These are phyloP conservation scores for Pythium guiyangense DNA, from an alignment of 352 stramenopile species.

Conservation along the genomic window DNA sequence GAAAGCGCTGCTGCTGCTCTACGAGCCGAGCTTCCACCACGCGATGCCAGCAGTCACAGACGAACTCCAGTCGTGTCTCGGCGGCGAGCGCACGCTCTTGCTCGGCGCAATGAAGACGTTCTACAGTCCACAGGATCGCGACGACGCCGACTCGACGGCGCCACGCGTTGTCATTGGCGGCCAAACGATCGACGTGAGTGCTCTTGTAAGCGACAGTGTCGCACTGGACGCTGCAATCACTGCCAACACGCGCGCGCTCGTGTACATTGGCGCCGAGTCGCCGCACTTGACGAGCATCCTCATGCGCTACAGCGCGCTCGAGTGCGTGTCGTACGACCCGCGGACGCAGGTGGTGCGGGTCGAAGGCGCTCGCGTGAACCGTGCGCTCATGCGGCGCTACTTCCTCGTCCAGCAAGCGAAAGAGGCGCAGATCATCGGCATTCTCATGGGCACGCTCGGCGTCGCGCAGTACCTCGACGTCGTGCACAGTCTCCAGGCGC, in stretches of 20 bases:
- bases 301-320: constrained; percentile 62
- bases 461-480: constrained; percentile 91
- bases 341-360: constrained; percentile 31
- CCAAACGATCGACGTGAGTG: constrained; percentile 44
- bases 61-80: constrained; percentile 28
- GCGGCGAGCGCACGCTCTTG: constrained; percentile 37
- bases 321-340: constrained; percentile 76
- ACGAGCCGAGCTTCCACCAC: constrained; percentile 90
- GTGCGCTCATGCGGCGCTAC: constrained; percentile 60
- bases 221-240: constrained; percentile 24
- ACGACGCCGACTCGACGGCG: background rate
- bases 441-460: constrained; percentile 95
- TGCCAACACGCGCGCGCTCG: constrained; percentile 32
- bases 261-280: constrained; percentile 78
- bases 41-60: constrained; percentile 48
- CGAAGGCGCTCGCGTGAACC: constrained; percentile 64
- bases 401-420: constrained; percentile 92
- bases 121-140: constrained; percentile 33
- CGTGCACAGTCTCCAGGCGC: constrained; percentile 79
- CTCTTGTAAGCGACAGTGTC: too few species aligned
- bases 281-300: constrained; percentile 81
- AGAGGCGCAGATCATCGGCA: constrained; percentile 93
- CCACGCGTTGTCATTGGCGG: constrained; percentile 48
- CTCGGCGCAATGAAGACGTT: constrained; percentile 68
- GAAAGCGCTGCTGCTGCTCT: constrained; percentile 85